Base-by-base conservation (phyloP, 345 rosid species). In the Eucalyptus tenuipes region DNA sequence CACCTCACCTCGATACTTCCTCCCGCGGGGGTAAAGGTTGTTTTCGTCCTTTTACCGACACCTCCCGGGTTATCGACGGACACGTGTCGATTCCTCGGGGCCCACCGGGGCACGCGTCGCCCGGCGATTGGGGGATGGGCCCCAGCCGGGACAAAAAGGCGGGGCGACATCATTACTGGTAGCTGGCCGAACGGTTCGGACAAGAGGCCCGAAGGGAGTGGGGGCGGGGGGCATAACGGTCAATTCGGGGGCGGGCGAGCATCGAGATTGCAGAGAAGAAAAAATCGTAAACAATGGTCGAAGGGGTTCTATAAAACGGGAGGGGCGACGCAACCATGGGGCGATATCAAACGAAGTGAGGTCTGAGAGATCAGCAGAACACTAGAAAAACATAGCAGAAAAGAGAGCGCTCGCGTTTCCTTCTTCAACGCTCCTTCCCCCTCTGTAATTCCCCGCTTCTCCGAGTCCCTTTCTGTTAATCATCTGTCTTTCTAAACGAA, bases 401-500 rank as follows among this genome's bases (percentile, higher is more conserved):
- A 40, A 40, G 10, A 11, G 47, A 40, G 47, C 14, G 47, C 47
- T 75, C 16, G 84, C 82, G 27, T 68, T 20, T 87, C 45, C 92
- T 37, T 25, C 90, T 37, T 29, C 93, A 22, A 40, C 47, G 14
- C 9, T 75, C 75, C 86, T 31, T 0, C 86, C 33, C 75, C 86
- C 29, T 79, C 81, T 71, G 48, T 27, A 25, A 33, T 18, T 8
- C 45, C 95, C 93, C 92, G 94, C 92, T 93, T 93, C 93, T 92
- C 96, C 92, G 93, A 92, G 92, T 94, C 96, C 93, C 94, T 94
- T 94, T 95, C 98, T 96, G 96, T 93, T 86, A 93, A 94, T 94
- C 93, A 94, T 92, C 97, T 93, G 97, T 94, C 94, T 96, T 96
- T 94, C 90, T 29, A 57, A 52, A 8, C 85, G 45, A 71, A 75